Conservation (phyloP, 192 early-diverging fungal genomes). For the Gigaspora rosea region DNA sequence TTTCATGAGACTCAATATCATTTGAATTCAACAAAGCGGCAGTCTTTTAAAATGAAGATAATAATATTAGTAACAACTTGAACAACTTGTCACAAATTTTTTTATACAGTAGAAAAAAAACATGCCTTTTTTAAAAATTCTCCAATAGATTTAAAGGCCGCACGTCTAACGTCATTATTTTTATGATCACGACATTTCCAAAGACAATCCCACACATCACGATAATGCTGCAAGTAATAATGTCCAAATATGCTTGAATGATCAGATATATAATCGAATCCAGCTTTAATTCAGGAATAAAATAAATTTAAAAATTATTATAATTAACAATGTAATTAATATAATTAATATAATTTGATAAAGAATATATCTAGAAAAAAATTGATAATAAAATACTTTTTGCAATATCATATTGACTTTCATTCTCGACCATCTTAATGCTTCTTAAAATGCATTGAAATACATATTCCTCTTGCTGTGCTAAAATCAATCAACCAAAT, state of each 20-base stretch:
- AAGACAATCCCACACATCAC: constrained; percentile 5
- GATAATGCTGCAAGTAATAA: not conserved
- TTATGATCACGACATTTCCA: constrained; percentile 12
- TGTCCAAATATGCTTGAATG: constrained; percentile 8
- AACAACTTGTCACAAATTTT: not conserved
- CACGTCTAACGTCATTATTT: not conserved
- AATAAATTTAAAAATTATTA: not conserved
- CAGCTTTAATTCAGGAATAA: not conserved
- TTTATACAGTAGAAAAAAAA: not conserved
- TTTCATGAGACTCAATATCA: not conserved
- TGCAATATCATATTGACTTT: not conserved
- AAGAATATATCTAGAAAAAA: not conserved
- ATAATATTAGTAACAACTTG: not conserved
- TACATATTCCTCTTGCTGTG: not conserved
- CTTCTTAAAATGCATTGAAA: constrained; percentile 10
- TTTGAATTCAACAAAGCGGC: not conserved
- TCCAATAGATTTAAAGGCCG: constrained; percentile 3
- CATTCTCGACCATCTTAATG: constrained; percentile 3
- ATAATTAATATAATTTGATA: not conserved
- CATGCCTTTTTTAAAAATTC: constrained; percentile 39
- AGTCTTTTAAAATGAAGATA: not conserved
- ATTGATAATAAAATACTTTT: not conserved
- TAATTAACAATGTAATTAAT: not conserved
- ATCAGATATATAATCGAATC: constrained; percentile 8
- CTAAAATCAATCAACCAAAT: not conserved